These are phyloP conservation scores for Phytophthora idaei DNA, from an alignment of 352 stramenopile species.

Conservation along the genomic window DNA sequence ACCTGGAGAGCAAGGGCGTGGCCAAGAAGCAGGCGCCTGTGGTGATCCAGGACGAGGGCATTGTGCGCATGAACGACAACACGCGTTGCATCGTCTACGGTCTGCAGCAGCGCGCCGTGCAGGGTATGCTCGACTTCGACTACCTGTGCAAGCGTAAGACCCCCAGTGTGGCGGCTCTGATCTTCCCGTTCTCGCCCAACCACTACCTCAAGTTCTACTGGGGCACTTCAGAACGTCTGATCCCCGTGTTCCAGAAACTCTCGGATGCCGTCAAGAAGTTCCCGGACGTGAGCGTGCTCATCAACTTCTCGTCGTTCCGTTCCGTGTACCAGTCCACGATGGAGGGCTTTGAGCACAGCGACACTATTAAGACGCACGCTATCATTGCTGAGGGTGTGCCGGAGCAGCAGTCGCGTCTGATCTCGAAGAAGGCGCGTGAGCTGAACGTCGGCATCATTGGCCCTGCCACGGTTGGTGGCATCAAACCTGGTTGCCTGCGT, in stretches of 20 bases:
- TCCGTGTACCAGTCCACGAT: slow-evolving; percentile 96
- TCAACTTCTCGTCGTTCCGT: slow-evolving; percentile 98
- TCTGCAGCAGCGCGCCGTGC: slow-evolving; percentile 93
- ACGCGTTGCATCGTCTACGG: slow-evolving; percentile 96
- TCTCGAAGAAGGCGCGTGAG: slow-evolving; percentile 93
- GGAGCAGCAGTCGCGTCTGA: slow-evolving; percentile 93
- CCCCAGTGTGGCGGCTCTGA: slow-evolving; percentile 93
- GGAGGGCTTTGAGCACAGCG: slow-evolving; percentile 93
- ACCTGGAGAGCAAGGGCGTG: slow-evolving; percentile 37
- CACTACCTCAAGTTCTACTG: slow-evolving; percentile 98
- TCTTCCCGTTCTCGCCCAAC: slow-evolving; percentile 96
- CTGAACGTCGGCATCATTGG: slow-evolving; percentile 95
- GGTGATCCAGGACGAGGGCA: slow-evolving; percentile 83
- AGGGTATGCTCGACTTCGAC: slow-evolving; percentile 98
- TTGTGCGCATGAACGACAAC: slow-evolving; percentile 85
- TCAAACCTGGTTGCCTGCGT: slow-evolving; percentile 96
- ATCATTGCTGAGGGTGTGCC: slow-evolving; percentile 98
- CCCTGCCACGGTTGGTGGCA: slow-evolving; percentile 96
- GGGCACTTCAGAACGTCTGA: slow-evolving; percentile 94
- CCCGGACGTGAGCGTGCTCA: slow-evolving; percentile 92
- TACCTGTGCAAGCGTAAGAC: slow-evolving; percentile 96
- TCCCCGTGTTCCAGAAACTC: slow-evolving; percentile 92
- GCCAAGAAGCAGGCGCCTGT: slow-evolving; percentile 39
- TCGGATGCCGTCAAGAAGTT: slow-evolving; percentile 94
- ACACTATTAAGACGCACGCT: slow-evolving; percentile 95